Percentiles rank a stretch among this genome's conserved stretches.
Evolutionary conservation across 345 rosid genomes (phyloP).

Genomic region (Laguncularia racemosa): DNA sequence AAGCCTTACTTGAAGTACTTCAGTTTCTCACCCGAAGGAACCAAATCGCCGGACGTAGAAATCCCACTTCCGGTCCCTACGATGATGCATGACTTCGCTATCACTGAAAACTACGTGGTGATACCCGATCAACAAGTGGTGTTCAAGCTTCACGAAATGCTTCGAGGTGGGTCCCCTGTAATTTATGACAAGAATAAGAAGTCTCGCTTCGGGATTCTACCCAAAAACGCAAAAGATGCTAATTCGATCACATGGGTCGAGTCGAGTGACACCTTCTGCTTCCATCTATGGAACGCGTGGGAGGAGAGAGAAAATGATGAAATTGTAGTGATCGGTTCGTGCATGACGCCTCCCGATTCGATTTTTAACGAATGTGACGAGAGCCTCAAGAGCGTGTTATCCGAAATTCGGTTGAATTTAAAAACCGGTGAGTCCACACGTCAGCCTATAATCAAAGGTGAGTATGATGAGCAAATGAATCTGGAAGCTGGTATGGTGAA

Average conservation of each 20-base stretch:
- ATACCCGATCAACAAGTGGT: conserved; percentile 91
- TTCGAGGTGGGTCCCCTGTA: conserved; percentile 83
- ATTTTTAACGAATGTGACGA: conserved; percentile 18
- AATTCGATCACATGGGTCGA: conserved; percentile 69
- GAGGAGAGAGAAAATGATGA: conserved; percentile 74
- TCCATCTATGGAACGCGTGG: conserved; percentile 96
- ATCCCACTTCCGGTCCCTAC: conserved; percentile 64
- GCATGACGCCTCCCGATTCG: conserved; percentile 16
- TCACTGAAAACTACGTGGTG: conserved; percentile 75
- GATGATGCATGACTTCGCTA: conserved; percentile 93
- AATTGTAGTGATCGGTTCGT: conserved; percentile 45
- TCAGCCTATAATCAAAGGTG: conserved; percentile 2
- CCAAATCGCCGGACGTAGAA: conserved; percentile 73
- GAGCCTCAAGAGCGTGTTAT: conserved; percentile 12
- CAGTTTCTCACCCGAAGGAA: conserved; percentile 48
- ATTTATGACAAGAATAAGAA: conserved; percentile 61
- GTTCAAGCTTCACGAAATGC: conserved; percentile 81
- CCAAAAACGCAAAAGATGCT: conserved; percentile 35
- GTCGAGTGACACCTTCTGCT: conserved; percentile 69
- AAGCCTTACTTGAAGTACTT: conserved; percentile 80
- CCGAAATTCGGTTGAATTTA: conserved; percentile 12
- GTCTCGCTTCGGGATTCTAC: conserved; percentile 67
- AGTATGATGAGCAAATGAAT: conserved; percentile 10
- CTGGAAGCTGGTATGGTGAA: conserved; percentile 21
- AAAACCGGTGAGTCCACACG: conserved; percentile 15